A percentile compares a stretch with the other conserved stretches of the same genome.
Conservation (phyloP, 768 basidiomycete species). For the Mrakia gelida region DNA sequence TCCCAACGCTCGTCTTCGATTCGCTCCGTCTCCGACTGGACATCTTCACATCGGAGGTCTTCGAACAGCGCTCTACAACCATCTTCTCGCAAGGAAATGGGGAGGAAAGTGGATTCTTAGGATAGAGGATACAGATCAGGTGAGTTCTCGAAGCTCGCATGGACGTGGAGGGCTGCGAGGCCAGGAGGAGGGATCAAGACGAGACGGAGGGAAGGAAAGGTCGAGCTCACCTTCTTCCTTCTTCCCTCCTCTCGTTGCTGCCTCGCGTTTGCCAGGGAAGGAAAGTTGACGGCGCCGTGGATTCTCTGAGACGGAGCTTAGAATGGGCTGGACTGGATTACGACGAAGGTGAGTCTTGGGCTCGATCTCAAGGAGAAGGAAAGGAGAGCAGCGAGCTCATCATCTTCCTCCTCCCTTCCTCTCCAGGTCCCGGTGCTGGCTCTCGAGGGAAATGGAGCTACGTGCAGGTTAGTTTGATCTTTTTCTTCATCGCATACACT, state of each 20-base stretch:
- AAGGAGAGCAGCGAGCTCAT: not conserved
- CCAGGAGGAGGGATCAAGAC: not conserved
- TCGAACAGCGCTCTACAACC: slow-evolving; percentile 87
- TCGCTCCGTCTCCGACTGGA: slow-evolving; percentile 96
- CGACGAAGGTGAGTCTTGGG: slow-evolving; percentile 66
- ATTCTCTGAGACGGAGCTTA: slow-evolving; percentile 53
- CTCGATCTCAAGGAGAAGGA: not conserved
- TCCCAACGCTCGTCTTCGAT: slow-evolving; percentile 58
- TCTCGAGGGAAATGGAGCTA: slow-evolving; percentile 69
- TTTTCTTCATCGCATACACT: no score
- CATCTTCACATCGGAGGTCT: slow-evolving; percentile 90
- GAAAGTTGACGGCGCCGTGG: slow-evolving; percentile 19
- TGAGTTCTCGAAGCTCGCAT: slow-evolving; percentile 44
- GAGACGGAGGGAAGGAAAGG: not conserved
- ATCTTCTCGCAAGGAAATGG: slow-evolving; percentile 72
- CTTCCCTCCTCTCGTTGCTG: not conserved
- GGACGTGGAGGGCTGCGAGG: not conserved
- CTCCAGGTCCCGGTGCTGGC: slow-evolving; percentile 65
- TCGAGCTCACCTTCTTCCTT: slow-evolving; percentile 11
- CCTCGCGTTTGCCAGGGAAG: not conserved
- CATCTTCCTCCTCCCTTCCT: not conserved
- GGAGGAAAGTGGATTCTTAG: slow-evolving; percentile 86
- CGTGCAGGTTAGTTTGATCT: slow-evolving; percentile 58
- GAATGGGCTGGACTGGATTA: slow-evolving; percentile 88
- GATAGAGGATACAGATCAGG: slow-evolving; percentile 92